Evolutionary conservation across 2,329 filamentous ascomycete species (phyloP).

Genomic region (Coniochaeta sp.): DNA sequence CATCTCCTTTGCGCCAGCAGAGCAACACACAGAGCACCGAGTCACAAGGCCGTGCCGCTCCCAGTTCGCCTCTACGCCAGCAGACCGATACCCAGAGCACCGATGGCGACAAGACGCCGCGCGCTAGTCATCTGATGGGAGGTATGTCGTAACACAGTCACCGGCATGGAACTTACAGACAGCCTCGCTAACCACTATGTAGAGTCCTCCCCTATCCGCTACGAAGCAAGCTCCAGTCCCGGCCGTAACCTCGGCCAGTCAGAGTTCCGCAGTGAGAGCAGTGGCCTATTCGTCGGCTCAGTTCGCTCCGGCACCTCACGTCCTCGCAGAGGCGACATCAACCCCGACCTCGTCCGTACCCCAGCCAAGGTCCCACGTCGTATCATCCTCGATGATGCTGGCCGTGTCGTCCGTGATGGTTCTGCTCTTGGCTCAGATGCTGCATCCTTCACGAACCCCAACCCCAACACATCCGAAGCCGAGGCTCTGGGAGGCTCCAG

Average conservation of each 20-base stretch:
- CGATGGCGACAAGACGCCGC: conserved; percentile 59
- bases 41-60: conserved; percentile 22
- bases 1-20: conserved; percentile 50
- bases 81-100: conserved; percentile 51
- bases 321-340: conserved; percentile 75
- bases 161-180: neutral
- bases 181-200: neutral
- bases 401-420: conserved; percentile 49
- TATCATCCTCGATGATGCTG: conserved; percentile 51
- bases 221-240: conserved; percentile 84
- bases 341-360: conserved; percentile 63
- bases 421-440: conserved; percentile 46
- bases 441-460: conserved; percentile 51
- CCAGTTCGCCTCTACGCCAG: conserved; percentile 54
- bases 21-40: conserved; percentile 47
- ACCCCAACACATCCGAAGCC: conserved; percentile 87
- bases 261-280: conserved; percentile 74
- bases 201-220: conserved; percentile 92
- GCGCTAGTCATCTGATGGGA: conserved; percentile 55
- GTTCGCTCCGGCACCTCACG: conserved; percentile 47
- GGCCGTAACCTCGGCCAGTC: conserved; percentile 53
- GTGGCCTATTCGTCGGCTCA: conserved; percentile 74
- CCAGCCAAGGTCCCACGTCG: conserved; percentile 40
- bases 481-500: conserved; percentile 77
- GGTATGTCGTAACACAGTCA: conserved; percentile 36